Evolutionary conservation across 768 basidiomycete genomes (phyloP).

Genomic region (Pleurotus tuoliensis): DNA sequence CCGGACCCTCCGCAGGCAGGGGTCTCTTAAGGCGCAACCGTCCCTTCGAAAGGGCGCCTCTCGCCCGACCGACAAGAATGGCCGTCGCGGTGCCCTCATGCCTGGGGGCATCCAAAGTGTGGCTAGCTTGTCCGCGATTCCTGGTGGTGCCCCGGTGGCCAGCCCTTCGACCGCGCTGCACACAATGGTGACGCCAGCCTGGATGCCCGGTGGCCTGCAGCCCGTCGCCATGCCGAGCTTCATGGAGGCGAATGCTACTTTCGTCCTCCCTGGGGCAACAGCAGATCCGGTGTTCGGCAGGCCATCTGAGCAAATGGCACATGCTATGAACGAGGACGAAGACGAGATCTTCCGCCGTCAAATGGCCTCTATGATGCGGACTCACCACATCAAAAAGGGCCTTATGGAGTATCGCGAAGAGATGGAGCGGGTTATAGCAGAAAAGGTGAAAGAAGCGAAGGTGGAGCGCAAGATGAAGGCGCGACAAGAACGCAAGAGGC

Average conservation of each 20-base stretch:
- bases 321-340: not conserved
- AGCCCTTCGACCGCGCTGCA: not conserved
- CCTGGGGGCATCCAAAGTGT: not conserved
- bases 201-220: constrained; percentile 2
- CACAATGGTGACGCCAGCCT: not conserved
- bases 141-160: not conserved
- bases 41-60: not conserved
- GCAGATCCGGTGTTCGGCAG: not conserved
- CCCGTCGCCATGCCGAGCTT: not conserved
- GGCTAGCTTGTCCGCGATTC: not conserved
- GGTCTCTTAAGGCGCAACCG: not conserved
- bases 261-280: not conserved
- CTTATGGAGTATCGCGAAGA: constrained; percentile 1
- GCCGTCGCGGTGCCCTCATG: not conserved
- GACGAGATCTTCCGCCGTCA: constrained; percentile 2
- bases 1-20: not conserved
- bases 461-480: not conserved
- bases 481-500: not conserved
- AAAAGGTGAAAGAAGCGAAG: not conserved
- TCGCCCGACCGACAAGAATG: not conserved
- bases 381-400: not conserved
- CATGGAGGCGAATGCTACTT: not conserved
- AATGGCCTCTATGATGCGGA: not conserved
- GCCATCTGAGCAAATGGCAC: not conserved
- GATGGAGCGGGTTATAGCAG: not conserved